A percentile compares a stretch with the other conserved stretches of the same genome.
These are phyloP conservation scores for Suillus fuscotomentosus DNA, from an alignment of 768 basidiomycete species.

Conservation along the genomic window DNA sequence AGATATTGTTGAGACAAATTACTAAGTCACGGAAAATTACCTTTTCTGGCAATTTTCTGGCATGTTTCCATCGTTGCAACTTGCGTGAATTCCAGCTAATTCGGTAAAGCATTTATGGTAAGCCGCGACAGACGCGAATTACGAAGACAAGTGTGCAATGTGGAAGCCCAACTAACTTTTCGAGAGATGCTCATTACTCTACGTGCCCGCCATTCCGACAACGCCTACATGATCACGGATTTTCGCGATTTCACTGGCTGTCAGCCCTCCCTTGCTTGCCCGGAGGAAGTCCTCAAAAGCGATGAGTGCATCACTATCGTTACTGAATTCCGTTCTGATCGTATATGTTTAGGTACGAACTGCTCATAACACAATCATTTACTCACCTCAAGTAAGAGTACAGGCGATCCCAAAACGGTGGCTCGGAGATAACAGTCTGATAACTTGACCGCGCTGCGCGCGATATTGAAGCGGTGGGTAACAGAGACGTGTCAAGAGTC, in stretches of 20 bases:
- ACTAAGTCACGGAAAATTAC: no score
- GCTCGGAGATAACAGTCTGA: conserved; percentile 59
- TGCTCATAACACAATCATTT: background rate
- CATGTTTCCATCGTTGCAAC: no score
- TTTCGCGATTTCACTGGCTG: conserved; percentile 84
- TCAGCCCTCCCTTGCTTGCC: conserved; percentile 77
- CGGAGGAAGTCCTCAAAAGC: conserved; percentile 89
- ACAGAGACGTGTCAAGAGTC: conserved; percentile 59
- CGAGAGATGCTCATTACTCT: conserved; percentile 11
- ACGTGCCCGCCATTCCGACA: conserved; percentile 85
- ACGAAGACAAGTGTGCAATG: background rate
- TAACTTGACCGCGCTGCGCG: conserved; percentile 26
- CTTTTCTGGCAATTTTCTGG: no score
- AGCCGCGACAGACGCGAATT: background rate
- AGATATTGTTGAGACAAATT: no score
- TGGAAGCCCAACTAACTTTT: conserved; percentile 4
- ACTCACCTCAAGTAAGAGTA: conserved; percentile 59
- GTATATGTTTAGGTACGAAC: background rate
- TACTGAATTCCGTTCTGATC: conserved; percentile 58
- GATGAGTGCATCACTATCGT: conserved; percentile 58
- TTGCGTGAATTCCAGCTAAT: no score
- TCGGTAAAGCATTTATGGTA: background rate
- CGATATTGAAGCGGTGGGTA: conserved; percentile 46
- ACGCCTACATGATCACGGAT: conserved; percentile 88
- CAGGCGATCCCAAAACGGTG: conserved; percentile 78